Evolutionary conservation across 306 rosid genomes (phyloP), one percentile per base, ranked within the genome.

Genomic region (Mimosa bimucronata): DNA sequence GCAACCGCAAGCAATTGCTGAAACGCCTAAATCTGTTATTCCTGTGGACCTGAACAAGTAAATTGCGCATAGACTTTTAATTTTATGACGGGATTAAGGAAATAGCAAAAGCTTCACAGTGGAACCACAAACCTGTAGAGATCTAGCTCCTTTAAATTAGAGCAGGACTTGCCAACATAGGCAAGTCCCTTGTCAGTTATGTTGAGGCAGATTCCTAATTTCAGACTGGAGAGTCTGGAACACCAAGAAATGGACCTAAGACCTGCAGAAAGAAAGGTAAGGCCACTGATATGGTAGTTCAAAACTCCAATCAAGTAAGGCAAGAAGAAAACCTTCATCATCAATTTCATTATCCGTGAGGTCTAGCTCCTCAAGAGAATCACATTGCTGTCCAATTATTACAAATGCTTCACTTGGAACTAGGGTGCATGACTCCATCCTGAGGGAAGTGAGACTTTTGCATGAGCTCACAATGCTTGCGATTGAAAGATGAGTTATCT

Each of bases 301-400:
- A 53, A 40, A 70, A 50, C 38, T 69, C 55, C 74, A 53, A 62
- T 28, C 28, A 52, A 68, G 13, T 44, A 42, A 76, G 79, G 74
- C 3, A 5, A 74, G 80, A 64, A 21, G 28, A 76, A 77, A 65
- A 94, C 98, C 98, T 93, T 93, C 93, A 80, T 93, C 92, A 18
- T 90, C 98, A 26, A 93, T 78, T 87, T 95, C 99, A 71, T 95
- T 93, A 60, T 95, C 99, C 15, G 98, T 95, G 42, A 95, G 78
- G 78, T 95, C 99, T 76, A 95, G 93, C 88, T 90, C 98, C 88
- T 90, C 88, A 15, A 95, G 94, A 67, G 55, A 77, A 73, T 60
- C 85, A 34, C 99, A 93, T 82, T 80, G 81, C 80, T 83, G 88
- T 57, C 98, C 98, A 57, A 95, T 88, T 83, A 91, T 70, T 75